These are phyloP conservation scores for Venturia effusa DNA, from an alignment of 2,329 filamentous ascomycete species.

Conservation along the genomic window DNA sequence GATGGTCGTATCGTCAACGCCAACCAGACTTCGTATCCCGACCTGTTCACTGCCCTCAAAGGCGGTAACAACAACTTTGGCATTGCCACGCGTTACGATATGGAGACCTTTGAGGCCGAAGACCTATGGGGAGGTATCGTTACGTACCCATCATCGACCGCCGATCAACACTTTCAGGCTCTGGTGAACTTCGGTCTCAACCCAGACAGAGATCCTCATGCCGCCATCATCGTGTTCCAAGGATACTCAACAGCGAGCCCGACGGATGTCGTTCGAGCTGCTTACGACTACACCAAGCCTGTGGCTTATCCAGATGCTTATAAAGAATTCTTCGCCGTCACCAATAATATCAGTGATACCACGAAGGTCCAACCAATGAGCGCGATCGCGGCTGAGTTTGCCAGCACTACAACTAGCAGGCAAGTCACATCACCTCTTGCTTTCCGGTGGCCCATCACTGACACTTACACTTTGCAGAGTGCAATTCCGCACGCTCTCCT, in stretches of 20 bases:
- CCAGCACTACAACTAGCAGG: not conserved
- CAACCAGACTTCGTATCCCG: conserved; percentile 13
- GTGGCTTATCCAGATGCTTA: not conserved
- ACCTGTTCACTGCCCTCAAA: conserved; percentile 25
- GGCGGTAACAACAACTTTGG: conserved; percentile 28
- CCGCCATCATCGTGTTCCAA: conserved; percentile 6
- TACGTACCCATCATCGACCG: not conserved
- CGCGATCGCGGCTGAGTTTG: not conserved
- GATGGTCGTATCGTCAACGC: not conserved
- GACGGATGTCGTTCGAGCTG: conserved; percentile 10
- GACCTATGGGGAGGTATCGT: conserved; percentile 10
- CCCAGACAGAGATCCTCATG: conserved; percentile 6
- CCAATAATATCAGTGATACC: not conserved
- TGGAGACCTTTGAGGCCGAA: conserved; percentile 11
- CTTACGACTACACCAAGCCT: conserved; percentile 16
- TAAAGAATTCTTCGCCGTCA: conserved; percentile 3
- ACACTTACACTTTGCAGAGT: not conserved
- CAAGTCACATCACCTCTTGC: not conserved
- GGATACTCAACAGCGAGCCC: not conserved
- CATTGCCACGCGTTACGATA: conserved; percentile 21
- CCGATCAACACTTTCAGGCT: not conserved
- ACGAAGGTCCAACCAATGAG: not conserved
- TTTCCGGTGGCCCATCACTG: not conserved
- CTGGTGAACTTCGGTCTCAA: conserved; percentile 4
- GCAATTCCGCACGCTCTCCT: not conserved